Evolutionary conservation across 345 rosid genomes (phyloP).

Genomic region (Eucalyptus regnans): DNA sequence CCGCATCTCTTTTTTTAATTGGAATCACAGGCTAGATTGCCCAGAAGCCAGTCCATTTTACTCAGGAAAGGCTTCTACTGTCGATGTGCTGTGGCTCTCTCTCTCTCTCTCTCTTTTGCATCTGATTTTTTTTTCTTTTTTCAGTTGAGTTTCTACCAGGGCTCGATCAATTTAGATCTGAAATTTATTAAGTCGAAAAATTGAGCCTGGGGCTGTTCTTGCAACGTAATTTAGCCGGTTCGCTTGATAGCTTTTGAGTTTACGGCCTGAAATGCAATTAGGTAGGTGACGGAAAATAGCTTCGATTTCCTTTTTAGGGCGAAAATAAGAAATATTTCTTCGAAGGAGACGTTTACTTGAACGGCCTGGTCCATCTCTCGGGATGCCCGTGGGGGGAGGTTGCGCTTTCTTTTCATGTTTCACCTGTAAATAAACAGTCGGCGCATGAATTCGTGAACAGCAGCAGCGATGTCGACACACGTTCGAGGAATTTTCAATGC

Average conservation of each 20-base stretch:
- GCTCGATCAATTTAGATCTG: not conserved
- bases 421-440: not conserved
- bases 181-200: not conserved
- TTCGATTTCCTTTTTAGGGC: not conserved
- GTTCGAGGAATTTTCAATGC: not conserved
- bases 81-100: not conserved
- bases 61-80: not conserved
- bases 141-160: not conserved
- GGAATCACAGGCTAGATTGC: not conserved
- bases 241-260: not conserved
- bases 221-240: not conserved
- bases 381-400: constrained; percentile 8
- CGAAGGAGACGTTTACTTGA: not conserved
- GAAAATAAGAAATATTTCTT: not conserved
- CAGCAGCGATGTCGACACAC: not conserved
- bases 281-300: not conserved
- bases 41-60: not conserved
- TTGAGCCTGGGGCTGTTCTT: not conserved
- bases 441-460: not conserved
- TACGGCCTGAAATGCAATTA: not conserved
- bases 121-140: not conserved
- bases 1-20: not conserved
- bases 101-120: not conserved
- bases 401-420: not conserved
- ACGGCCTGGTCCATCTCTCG: not conserved